Conservation (phyloP, 768 basidiomycete genomes). For the Boletus rex-veris region DNA sequence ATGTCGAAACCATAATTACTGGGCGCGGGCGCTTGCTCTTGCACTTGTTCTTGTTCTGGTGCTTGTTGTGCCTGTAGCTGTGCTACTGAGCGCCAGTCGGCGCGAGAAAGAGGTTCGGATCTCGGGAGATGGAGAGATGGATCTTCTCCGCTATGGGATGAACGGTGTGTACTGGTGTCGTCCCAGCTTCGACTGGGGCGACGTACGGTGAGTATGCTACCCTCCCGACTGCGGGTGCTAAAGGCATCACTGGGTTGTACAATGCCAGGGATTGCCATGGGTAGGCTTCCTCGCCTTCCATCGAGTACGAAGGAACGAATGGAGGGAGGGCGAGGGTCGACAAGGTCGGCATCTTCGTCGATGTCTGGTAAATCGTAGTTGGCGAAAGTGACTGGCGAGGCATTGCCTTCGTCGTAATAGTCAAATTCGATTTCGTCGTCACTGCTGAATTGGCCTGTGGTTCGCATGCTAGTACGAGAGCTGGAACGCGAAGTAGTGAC, state of each 20-base stretch:
- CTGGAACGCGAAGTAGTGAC: constrained; percentile 36
- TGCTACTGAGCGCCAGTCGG: constrained; percentile 54
- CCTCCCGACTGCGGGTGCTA: constrained; percentile 49
- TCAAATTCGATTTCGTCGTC: constrained; percentile 47
- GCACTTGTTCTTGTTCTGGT: neutral
- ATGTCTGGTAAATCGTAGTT: constrained; percentile 39
- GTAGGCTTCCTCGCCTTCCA: constrained; percentile 51
- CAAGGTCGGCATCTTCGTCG: constrained; percentile 28
- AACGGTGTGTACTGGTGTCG: constrained; percentile 32
- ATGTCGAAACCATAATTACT: constrained; percentile 42
- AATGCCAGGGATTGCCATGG: constrained; percentile 55
- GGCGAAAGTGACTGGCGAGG: constrained; percentile 39
- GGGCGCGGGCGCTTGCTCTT: neutral
- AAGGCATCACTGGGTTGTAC: constrained; percentile 16
- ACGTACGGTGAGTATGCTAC: constrained; percentile 55
- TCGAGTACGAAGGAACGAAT: constrained; percentile 18
- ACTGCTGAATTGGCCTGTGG: constrained; percentile 41
- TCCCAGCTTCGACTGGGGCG: constrained; percentile 61
- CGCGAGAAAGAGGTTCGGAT: constrained; percentile 39
- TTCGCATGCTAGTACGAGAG: constrained; percentile 32
- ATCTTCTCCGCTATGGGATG: constrained; percentile 20
- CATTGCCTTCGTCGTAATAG: constrained; percentile 35
- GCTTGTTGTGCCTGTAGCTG: constrained; percentile 31
- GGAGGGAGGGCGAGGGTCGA: constrained; percentile 25
- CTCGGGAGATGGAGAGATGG: constrained; percentile 39